A percentile compares a stretch with the other conserved stretches of the same genome.
Conservation (phyloP, 768 basidiomycete species). For the Termitomyces sp. region DNA sequence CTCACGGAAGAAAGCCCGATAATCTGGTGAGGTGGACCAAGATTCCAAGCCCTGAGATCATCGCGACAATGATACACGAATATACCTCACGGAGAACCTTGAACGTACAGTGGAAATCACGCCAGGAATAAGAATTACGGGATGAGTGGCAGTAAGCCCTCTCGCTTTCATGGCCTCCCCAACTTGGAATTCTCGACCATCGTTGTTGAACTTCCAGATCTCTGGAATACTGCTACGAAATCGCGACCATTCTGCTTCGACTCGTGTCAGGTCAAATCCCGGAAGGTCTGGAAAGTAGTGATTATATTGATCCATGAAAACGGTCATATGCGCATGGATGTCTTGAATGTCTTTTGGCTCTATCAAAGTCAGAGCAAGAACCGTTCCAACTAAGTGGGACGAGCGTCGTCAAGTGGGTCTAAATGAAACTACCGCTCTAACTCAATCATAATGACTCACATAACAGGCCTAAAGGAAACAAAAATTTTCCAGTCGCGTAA, state of each 20-base stretch:
- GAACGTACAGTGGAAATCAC: slow-evolving; percentile 77
- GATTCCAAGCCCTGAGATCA: slow-evolving; percentile 72
- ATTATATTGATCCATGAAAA: slow-evolving; percentile 71
- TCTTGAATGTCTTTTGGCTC: slow-evolving; percentile 65
- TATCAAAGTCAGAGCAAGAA: slow-evolving; percentile 62
- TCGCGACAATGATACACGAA: background rate
- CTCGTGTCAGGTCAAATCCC: slow-evolving; percentile 60
- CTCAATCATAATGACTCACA: slow-evolving; percentile 32
- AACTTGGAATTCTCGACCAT: slow-evolving; percentile 77
- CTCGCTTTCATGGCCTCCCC: slow-evolving; percentile 65
- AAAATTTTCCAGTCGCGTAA: slow-evolving; percentile 43
- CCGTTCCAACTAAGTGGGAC: slow-evolving; percentile 50
- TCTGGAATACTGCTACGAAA: slow-evolving; percentile 71
- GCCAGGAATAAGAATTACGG: slow-evolving; percentile 85
- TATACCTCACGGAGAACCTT: background rate
- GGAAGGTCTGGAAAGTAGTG: slow-evolving; percentile 61
- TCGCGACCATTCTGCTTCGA: slow-evolving; percentile 71
- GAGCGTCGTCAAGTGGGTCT: slow-evolving; percentile 3
- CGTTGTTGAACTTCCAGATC: slow-evolving; percentile 76
- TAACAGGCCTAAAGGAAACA: slow-evolving; percentile 74
- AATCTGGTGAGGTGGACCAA: slow-evolving; percentile 87
- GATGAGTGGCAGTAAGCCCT: slow-evolving; percentile 67
- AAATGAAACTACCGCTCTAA: background rate
- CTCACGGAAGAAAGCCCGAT: slow-evolving; percentile 89
- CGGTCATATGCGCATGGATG: slow-evolving; percentile 62